Evolutionary conservation across 1,284 basidiomycete species (phyloP).

Genomic region (Rugosomyces carneus): DNA sequence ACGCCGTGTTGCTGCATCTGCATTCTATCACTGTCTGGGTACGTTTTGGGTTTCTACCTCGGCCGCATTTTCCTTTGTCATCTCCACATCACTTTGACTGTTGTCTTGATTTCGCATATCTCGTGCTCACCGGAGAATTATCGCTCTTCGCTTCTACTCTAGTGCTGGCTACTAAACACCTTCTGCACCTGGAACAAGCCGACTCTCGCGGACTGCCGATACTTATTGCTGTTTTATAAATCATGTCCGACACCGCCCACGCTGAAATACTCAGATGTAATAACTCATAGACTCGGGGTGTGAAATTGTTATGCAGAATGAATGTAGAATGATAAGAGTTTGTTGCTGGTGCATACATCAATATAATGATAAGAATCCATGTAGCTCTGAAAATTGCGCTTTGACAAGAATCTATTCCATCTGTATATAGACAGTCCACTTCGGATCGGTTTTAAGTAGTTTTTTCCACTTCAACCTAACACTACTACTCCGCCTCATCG

Average conservation of each 20-base stretch:
- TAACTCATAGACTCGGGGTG: too few relatives aligned
- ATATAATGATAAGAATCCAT: not conserved
- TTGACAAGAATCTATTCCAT: too few relatives aligned
- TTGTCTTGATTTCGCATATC: not conserved
- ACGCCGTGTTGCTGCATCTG: conserved; percentile 68
- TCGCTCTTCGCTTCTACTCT: not conserved
- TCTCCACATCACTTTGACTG: not conserved
- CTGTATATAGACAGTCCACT: too few relatives aligned
- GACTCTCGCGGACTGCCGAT: conserved; percentile 46
- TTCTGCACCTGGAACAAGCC: conserved; percentile 48
- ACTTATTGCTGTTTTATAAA: conserved; percentile 25
- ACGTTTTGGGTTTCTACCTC: conserved; percentile 17
- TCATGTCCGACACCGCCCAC: not conserved
- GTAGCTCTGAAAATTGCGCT: too few relatives aligned
- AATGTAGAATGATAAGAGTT: not conserved
- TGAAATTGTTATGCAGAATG: too few relatives aligned
- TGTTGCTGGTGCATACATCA: too few relatives aligned
- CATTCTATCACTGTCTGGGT: conserved; percentile 79
- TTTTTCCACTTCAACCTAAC: conserved; percentile 1
- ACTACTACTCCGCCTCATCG: conserved; percentile 14
- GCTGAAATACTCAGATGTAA: too few relatives aligned
- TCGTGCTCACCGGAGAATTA: not conserved
- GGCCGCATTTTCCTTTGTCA: not conserved
- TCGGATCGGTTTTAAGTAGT: not conserved
- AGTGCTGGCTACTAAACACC: conserved; percentile 65